Evolutionary conservation across 495 filamentous ascomycete genomes (phyloP), one percentile per base, ranked within the genome.

Genomic region (Penicillium daleae): DNA sequence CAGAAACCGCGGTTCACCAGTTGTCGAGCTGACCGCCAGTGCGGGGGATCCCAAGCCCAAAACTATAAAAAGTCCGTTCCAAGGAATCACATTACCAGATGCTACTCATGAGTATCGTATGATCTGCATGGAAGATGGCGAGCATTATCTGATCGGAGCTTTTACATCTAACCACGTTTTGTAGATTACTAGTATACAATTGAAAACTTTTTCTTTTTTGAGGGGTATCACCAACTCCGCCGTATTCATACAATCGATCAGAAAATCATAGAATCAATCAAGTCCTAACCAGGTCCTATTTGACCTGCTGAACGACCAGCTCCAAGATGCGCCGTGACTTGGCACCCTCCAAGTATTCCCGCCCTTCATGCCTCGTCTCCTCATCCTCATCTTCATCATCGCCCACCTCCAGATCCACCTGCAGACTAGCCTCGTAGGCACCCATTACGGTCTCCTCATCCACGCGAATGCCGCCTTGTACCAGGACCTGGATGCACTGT

Each of bases 401-500:
- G 3, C 83, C 85, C 8, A 81, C 72, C 46, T 87, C 82, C 44
- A 89, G 71, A 56, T 90, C 89, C 69, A 90, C 82, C 77, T 93
- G 88, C 13, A 93, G 74, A 21, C 87, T 87, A 60, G 87, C 90
- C 37, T 91, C 86, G 72, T 99, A 98, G 4, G 89, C 91, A 57
- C 78, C 85, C 68, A 86, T 89, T 15, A 98, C 88, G 74, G 92
- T 92, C 27, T 96, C 93, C 78, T 98, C 94, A 71, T 98, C 96
- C 35, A 99, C 93, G 29, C 88, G 83, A 24, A 92, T 76, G 3
- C 92, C 89, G n/a, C 86, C 81, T 72, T 92, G 89, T 13, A 95
- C 89, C 62, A 99, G 75, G 9, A 90, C 88, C 54, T 82, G 87
- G 35, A 99, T 88, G 54, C 92, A 90, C 19, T 92, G 89, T 5